phyloP scores from a whole-genome alignment of 495 filamentous ascomycete genomes.

The Neurospora sp. region DNA sequence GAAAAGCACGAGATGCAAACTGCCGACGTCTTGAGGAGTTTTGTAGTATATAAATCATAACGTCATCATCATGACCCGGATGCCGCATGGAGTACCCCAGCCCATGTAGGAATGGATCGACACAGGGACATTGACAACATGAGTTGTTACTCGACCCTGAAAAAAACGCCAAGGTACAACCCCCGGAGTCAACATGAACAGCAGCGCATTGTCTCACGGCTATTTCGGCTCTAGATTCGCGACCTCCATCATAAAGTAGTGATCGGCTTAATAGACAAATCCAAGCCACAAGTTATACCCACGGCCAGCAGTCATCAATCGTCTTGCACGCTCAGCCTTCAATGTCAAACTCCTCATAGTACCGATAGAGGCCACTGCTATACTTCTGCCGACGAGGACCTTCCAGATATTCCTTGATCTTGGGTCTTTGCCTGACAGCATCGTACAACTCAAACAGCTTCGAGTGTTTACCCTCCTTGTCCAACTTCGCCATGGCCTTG shows the following conservation, averaged over 20 bases:
- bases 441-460: slow-evolving; percentile 46
- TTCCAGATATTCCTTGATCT: slow-evolving; percentile 48
- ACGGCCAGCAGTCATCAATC: neutral
- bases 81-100: neutral
- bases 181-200: neutral
- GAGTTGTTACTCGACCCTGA: neutral
- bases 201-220: neutral
- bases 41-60: neutral
- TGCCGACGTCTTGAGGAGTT: neutral
- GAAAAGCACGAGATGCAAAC: neutral
- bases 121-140: neutral
- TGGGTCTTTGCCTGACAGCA: slow-evolving; percentile 41
- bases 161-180: neutral
- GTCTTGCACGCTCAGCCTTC: slow-evolving; percentile 5
- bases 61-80: neutral
- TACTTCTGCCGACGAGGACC: slow-evolving; percentile 48
- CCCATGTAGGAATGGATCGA: neutral
- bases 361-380: slow-evolving; percentile 44
- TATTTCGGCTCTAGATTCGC: neutral
- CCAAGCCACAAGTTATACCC: neutral
- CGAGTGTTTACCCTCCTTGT: slow-evolving; percentile 37
- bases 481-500: slow-evolving; percentile 40
- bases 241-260: neutral
- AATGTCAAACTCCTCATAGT: slow-evolving; percentile 53
- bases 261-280: neutral